Percentiles rank a stretch among this genome's conserved stretches.
Evolutionary conservation across 2,329 filamentous ascomycete species (phyloP).

Genomic region (Pseudogymnoascus verrucosus): DNA sequence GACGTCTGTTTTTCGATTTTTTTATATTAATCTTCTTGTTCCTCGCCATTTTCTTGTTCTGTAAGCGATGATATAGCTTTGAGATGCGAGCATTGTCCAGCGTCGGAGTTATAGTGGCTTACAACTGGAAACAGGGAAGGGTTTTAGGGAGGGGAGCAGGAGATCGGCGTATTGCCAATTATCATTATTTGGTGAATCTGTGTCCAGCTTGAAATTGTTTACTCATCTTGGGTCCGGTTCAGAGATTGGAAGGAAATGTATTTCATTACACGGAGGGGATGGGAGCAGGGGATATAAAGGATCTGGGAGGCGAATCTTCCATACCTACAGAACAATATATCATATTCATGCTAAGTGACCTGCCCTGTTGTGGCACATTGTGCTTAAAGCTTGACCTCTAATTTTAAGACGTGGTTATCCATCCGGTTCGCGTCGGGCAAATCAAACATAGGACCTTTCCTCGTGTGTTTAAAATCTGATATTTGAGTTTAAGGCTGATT

Average conservation of each 20-base stretch:
- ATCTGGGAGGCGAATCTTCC: not conserved
- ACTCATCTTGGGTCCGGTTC: not conserved
- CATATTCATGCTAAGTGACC: not conserved
- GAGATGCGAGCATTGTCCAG: conserved; percentile 2
- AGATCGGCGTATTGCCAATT: not conserved
- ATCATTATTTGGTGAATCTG: not conserved
- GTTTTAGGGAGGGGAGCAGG: not conserved
- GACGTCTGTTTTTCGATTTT: not conserved
- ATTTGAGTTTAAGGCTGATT: not conserved
- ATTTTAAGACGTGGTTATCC: not conserved
- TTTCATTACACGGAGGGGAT: not conserved
- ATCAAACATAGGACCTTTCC: conserved; percentile 38
- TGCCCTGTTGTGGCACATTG: not conserved
- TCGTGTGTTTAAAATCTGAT: not conserved
- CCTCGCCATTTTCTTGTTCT: not conserved
- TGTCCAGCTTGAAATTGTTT: not conserved
- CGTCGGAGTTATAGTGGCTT: not conserved
- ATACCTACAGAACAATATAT: not conserved
- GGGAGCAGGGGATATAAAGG: not conserved
- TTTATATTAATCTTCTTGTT: not conserved
- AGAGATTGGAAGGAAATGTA: not conserved
- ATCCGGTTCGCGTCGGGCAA: conserved; percentile 44
- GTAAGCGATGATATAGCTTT: not conserved
- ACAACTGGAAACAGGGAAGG: not conserved
- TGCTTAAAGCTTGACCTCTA: not conserved